These are phyloP conservation scores for Stachybotrys echinatus DNA, from an alignment of 2,329 filamentous ascomycete species.

Conservation along the genomic window DNA sequence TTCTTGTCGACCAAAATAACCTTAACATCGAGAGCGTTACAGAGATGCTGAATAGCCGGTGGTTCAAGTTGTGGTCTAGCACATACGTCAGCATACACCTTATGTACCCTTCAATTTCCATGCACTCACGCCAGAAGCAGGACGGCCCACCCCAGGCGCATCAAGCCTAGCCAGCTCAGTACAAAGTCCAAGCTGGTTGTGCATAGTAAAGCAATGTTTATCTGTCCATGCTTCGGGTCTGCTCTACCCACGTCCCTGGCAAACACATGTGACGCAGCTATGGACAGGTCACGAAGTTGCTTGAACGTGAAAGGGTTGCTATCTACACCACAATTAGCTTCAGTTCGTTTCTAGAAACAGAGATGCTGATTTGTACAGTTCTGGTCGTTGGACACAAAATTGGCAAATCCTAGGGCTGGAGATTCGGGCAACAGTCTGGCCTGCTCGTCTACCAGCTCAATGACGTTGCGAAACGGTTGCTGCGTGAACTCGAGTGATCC, in stretches of 20 bases:
- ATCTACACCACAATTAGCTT: background rate
- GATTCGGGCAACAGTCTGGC: constrained; percentile 27
- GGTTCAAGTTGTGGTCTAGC: constrained; percentile 38
- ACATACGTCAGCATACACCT: constrained; percentile 1
- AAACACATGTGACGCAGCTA: constrained; percentile 24
- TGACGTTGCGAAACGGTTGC: constrained; percentile 35
- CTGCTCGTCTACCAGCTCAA: constrained; percentile 44
- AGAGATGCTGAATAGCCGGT: constrained; percentile 47
- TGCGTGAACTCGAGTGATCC: constrained; percentile 2
- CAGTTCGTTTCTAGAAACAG: too few relatives aligned
- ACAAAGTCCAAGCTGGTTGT: constrained; percentile 53
- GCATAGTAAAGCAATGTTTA: constrained; percentile 40
- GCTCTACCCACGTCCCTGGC: background rate
- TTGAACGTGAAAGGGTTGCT: constrained; percentile 19
- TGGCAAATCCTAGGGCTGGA: constrained; percentile 44
- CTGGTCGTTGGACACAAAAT: background rate
- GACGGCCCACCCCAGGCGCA: constrained; percentile 48
- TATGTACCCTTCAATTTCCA: background rate
- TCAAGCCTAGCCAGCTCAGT: constrained; percentile 54
- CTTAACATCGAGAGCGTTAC: constrained; percentile 34
- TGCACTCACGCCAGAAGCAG: constrained; percentile 47
- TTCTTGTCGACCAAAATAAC: constrained; percentile 39
- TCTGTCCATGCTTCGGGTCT: fast-evolving
- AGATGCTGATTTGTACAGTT: too few relatives aligned
- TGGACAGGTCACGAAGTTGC: constrained; percentile 22